These are phyloP conservation scores for Acanthamoeba lenticulata DNA, from an alignment of 208 protist genomes.

Conservation along the genomic window DNA sequence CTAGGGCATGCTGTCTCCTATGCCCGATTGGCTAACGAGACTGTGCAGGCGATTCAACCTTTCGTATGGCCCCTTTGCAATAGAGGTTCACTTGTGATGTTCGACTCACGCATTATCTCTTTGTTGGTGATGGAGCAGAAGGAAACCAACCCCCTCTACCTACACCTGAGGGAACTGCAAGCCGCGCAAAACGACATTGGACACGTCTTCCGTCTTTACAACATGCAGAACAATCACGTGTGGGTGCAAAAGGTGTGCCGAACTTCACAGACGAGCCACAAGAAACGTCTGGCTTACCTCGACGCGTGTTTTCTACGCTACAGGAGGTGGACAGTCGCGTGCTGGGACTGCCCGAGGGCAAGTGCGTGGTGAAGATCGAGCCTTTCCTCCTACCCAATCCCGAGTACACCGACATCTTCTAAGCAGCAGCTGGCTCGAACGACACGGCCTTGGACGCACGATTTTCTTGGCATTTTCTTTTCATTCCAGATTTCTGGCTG, in stretches of 20 bases:
- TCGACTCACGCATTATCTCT: neutral
- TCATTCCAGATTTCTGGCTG: neutral
- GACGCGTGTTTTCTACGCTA: neutral
- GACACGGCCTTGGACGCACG: too few species aligned
- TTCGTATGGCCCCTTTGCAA: neutral
- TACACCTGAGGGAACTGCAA: neutral
- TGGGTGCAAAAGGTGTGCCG: neutral
- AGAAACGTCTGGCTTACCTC: neutral
- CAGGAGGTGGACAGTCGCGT: constrained; percentile 7
- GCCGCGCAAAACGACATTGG: neutral
- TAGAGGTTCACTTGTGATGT: too few species aligned
- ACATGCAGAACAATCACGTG: constrained; percentile 22
- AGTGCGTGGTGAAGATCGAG: neutral
- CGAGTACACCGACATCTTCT: constrained; percentile 23
- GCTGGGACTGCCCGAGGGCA: neutral
- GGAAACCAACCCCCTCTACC: neutral
- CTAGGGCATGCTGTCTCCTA: neutral
- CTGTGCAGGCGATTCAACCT: neutral
- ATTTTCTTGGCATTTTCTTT: too few species aligned
- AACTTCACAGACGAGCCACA: neutral
- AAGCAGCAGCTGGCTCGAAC: too few species aligned
- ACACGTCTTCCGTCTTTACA: constrained; percentile 2
- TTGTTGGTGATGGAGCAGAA: neutral
- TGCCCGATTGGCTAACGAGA: neutral
- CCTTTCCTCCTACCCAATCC: neutral